Evolutionary conservation across 164 flowering plant species (phyloP).

Genomic region (Aristolochia contorta): DNA sequence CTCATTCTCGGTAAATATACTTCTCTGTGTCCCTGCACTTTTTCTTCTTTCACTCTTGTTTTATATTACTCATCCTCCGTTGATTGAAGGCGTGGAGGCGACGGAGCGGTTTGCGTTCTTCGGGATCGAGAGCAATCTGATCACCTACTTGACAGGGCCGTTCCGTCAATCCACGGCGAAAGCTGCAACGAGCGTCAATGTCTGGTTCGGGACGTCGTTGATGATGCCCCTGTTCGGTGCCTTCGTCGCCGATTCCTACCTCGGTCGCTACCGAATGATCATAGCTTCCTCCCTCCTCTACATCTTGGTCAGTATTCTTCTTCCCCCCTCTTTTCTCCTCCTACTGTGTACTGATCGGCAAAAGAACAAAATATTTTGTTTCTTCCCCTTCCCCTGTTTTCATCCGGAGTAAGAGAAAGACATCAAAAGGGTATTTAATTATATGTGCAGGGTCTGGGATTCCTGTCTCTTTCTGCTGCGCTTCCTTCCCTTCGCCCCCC

Average conservation of each 20-base stretch:
- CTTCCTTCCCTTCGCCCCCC: no score
- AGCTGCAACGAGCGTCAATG: conserved; percentile 7
- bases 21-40: no score
- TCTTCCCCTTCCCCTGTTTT: neutral
- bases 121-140: conserved; percentile 2
- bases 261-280: conserved; percentile 4
- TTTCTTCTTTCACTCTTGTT: no score
- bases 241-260: conserved; percentile 9
- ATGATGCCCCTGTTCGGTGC: conserved; percentile 9
- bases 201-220: conserved; percentile 1
- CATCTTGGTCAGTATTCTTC: neutral
- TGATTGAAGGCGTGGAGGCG: neutral
- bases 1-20: conserved; percentile 20
- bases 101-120: neutral
- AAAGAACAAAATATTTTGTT: no score
- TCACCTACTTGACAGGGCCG: conserved; percentile 6
- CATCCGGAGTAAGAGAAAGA: no score
- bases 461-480: neutral
- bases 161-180: neutral
- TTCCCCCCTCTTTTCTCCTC: neutral
- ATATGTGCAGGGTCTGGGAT: neutral
- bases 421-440: no score
- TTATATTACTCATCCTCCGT: no score
- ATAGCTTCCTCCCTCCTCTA: conserved; percentile 6
- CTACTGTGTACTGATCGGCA: no score